Evolutionary conservation across 805 yeast species (phyloP).

Genomic region (Myxozyma udenii): DNA sequence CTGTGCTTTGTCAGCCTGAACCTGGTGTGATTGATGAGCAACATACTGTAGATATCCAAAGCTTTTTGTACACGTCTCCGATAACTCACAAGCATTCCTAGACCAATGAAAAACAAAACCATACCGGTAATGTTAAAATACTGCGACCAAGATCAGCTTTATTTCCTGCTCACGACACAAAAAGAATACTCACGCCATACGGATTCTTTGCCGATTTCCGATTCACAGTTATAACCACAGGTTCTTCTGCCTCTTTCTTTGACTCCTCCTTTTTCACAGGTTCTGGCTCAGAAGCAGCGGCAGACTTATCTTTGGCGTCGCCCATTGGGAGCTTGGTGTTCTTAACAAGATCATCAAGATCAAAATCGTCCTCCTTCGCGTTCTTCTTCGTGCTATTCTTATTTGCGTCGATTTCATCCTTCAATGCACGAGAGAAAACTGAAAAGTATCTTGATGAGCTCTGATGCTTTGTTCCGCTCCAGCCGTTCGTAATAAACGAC

Average conservation of each 20-base stretch:
- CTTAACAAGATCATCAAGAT: conserved; percentile 11
- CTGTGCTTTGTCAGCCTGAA: not conserved
- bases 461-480: too few relatives aligned
- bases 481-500: too few relatives aligned
- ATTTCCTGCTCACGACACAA: not conserved
- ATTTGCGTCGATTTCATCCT: not conserved
- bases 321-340: conserved; percentile 10
- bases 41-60: conserved; percentile 17
- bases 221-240: conserved; percentile 18
- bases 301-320: not conserved
- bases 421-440: not conserved
- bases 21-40: too few relatives aligned
- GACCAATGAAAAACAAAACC: conserved; percentile 8
- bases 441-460: too few relatives aligned
- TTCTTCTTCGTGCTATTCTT: not conserved
- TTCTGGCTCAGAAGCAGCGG: not conserved
- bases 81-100: conserved; percentile 13
- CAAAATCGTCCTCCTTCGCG: conserved; percentile 1
- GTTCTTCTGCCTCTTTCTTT: conserved; percentile 6
- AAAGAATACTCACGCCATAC: conserved; percentile 10
- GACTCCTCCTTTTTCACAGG: not conserved
- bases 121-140: conserved; percentile 18
- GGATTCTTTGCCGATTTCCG: conserved; percentile 7
- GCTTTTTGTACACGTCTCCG: conserved; percentile 22
- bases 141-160: too few relatives aligned